Base-by-base conservation (phyloP, 148 eudicot genomes). In the Persicaria tinctoria region DNA sequence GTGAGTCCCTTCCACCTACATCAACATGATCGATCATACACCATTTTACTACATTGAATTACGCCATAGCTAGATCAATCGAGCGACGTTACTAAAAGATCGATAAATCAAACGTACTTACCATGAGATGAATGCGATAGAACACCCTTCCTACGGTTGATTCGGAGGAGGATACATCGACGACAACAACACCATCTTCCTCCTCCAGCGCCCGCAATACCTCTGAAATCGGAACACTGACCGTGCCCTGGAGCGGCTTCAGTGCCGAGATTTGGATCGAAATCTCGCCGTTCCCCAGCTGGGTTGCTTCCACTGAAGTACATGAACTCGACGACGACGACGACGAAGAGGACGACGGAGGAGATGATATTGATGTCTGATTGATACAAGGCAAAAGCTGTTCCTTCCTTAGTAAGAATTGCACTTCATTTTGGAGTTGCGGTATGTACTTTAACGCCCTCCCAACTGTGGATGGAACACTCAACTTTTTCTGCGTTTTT, bases 381-480 rank as follows among this genome's bases (percentile, higher is more conserved):
- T 18, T 76, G 12, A 2, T 70, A n/a, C 74, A 84, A 64, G 82
- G 59, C 10, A 73, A 60, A 10, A 89, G 79, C 66, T 74, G 79
- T 66, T 88, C 88, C 75, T 89, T 91, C 77, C 73, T 80, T 4
- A 77, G 66, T 32, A 51, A 50, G 9, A 93, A 77, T n/a, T 84
- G 88, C 60, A 91, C 86, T 84, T 93, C 91, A 63, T 82, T 88
- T 75, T 87, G 91, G 63, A 93, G 82, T 62, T 93, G 90, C 0
- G 98, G 98, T 79, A 91, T 89, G 84, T 93, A 91, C 72, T 93
- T 90, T 32, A 93, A 70, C 16, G 80, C 95, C 0, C 83, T 77
- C 14, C 88, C 79, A 7, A 93, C 85, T 8, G 97, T 93, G 0
- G 71, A 50, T 0, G 97, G 97, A 20, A 91, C 85, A 81, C 96